These are phyloP conservation scores for Diaporthe citrichinensis DNA, from an alignment of 2,329 filamentous ascomycete genomes.

Conservation along the genomic window DNA sequence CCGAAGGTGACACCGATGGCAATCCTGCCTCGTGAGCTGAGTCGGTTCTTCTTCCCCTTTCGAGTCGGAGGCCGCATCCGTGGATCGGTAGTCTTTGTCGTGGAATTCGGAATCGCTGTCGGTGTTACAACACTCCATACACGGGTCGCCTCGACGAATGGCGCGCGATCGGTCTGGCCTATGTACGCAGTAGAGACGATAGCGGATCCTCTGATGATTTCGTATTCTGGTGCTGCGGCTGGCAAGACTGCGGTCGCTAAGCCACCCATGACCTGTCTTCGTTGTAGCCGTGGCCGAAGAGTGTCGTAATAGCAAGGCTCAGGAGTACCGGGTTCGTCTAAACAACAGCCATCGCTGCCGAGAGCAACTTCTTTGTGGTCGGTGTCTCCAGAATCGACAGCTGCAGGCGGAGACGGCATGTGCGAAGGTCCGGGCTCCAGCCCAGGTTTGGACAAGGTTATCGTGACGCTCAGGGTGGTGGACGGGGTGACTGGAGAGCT, in stretches of 20 bases:
- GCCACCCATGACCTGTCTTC: constrained; percentile 2
- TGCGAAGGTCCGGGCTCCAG: not conserved
- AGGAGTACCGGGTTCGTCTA: not conserved
- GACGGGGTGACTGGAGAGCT: not conserved
- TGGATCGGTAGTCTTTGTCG: not conserved
- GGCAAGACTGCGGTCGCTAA: not conserved
- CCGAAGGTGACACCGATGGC: not conserved
- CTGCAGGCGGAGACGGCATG: not conserved
- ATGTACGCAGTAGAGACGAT: constrained; percentile 18
- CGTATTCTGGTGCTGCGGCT: not conserved
- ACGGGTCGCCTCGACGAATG: constrained; percentile 22
- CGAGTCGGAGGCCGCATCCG: not conserved
- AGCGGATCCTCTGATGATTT: not conserved
- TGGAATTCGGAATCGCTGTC: not conserved
- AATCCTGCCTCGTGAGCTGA: not conserved
- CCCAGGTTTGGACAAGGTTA: constrained; percentile 4
- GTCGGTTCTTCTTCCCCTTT: not conserved
- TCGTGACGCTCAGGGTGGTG: not conserved
- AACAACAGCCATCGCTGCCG: not conserved
- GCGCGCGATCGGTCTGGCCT: constrained; percentile 15
- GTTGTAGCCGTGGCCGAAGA: not conserved
- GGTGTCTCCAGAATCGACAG: not conserved
- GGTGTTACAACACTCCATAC: constrained; percentile 8
- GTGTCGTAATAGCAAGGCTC: not conserved
- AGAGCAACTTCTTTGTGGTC: not conserved